Evolutionary conservation across 2,329 filamentous ascomycete genomes (phyloP).

Genomic region (Sarocladium brachiariae): DNA sequence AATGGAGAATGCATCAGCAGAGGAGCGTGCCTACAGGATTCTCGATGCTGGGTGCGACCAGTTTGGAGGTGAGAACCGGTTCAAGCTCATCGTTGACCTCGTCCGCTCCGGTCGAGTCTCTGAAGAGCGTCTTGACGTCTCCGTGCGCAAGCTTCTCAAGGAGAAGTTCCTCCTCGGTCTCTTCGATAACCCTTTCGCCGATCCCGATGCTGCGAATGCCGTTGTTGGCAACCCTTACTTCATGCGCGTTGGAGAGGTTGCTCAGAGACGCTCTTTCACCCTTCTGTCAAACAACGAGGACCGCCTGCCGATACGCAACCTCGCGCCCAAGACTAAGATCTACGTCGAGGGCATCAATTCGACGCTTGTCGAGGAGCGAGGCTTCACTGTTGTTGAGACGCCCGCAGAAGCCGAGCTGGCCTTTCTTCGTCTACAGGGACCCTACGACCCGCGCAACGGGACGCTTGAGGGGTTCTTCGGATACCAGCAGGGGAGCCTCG

Average conservation of each 20-base stretch:
- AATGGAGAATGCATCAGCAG: constrained; percentile 34
- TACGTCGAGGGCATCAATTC: constrained; percentile 17
- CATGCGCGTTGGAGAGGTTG: constrained; percentile 18
- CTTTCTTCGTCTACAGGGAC: constrained; percentile 31
- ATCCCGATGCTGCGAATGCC: constrained; percentile 31
- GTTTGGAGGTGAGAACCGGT: constrained; percentile 41
- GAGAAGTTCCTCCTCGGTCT: constrained; percentile 46
- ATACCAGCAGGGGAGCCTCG: constrained; percentile 29
- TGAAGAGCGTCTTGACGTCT: constrained; percentile 38
- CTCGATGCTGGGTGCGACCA: constrained; percentile 46
- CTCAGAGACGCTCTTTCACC: constrained; percentile 21
- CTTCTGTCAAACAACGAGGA: constrained; percentile 19
- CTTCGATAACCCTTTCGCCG: constrained; percentile 44
- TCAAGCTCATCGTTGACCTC: constrained; percentile 41
- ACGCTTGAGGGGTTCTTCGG: constrained; percentile 25
- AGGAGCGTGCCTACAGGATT: constrained; percentile 34
- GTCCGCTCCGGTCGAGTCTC: constrained; percentile 32
- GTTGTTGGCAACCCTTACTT: constrained; percentile 40
- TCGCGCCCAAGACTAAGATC: constrained; percentile 12
- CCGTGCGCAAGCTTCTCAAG: constrained; percentile 36
- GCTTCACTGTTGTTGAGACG: constrained; percentile 23
- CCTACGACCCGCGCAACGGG: constrained; percentile 24
- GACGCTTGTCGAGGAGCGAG: constrained; percentile 13
- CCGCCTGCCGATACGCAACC: constrained; percentile 14
- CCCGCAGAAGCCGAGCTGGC: constrained; percentile 34